Base-by-base conservation (phyloP, 2,329 filamentous ascomycete genomes). In the Harringtonia aguacate region DNA sequence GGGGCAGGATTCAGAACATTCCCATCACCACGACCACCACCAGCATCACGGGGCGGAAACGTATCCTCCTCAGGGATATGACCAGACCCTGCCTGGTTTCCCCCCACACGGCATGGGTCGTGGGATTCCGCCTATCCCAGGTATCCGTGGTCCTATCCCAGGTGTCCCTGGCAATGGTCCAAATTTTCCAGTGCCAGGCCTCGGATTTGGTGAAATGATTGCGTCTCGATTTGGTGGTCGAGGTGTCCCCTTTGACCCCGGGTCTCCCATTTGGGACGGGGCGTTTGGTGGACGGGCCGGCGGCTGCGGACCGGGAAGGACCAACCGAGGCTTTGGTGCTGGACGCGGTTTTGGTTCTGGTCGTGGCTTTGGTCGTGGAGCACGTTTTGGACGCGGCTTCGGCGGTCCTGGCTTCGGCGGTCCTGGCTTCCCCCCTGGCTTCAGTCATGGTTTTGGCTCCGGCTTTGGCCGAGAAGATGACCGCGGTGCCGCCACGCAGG, bases 341-440 rank as follows among this genome's bases (percentile, higher is more conserved):
- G 44, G 48, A 7, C 39, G 41, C 10, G 39, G 36, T 9, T 13
- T 31, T 4, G 40, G 41, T 1, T 21, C 17, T 12, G n/a, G 36
- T 3, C 36, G 17, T 10, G 17, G 24, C 6, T 33, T 33, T 24
- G 28, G 44, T 8, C 18, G 34, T 20, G 34, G 39, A 3, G 10
- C 29, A n/a, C 24, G 24, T 1, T 22, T 14, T 28, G 43, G 43
- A 4, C 34, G 38, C n/a, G 24, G 22, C n/a, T 41, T 36, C 54
- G 20, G 58, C 62, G 0, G 18, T 13, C 24, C 61, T 61, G 8
- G 56, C 59, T 7, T 36, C 54, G 20, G 58, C 62, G 0, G 18
- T 13, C 24, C 61, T 61, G 8, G 56, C 59, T 7, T n/a, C n/a
- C n/a, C n/a, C n/a, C n/a, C n/a, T n/a, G n/a, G n/a, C n/a, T n/a